phyloP scores from a whole-genome alignment of 164 flowering plant genomes.

The Saururus chinensis region DNA sequence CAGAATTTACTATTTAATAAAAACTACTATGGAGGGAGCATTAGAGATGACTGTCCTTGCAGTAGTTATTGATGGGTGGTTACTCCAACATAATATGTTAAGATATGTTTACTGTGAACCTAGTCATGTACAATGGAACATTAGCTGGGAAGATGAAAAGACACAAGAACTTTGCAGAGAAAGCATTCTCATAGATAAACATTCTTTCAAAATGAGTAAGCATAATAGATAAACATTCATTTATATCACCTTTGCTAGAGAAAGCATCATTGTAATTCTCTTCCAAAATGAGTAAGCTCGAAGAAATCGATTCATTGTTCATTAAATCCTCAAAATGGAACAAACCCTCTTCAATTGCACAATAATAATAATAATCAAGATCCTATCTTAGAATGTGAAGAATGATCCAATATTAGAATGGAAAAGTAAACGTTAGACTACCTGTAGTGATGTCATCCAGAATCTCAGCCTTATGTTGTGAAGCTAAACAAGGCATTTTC shows the following conservation, averaged over 20 bases:
- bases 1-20: too few species aligned
- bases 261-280: slow-evolving; percentile 71
- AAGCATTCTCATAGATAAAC: too few species aligned
- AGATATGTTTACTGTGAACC: too few species aligned
- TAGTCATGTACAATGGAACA: too few species aligned
- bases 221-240: slow-evolving; percentile 68
- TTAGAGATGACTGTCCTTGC: too few species aligned
- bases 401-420: not conserved
- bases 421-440: slow-evolving; percentile 7
- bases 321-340: slow-evolving; percentile 66
- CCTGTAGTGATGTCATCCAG: slow-evolving; percentile 57
- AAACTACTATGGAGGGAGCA: too few species aligned
- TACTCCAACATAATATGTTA: too few species aligned
- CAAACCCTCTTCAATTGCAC: slow-evolving; percentile 61
- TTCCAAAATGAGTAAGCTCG: slow-evolving; percentile 51
- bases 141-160: too few species aligned
- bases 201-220: too few species aligned
- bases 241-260: slow-evolving; percentile 59
- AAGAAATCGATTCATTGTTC: slow-evolving; percentile 54
- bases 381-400: not conserved
- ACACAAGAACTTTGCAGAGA: too few species aligned
- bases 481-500: slow-evolving; percentile 51
- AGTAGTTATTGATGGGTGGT: too few species aligned
- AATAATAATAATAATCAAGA: not conserved
- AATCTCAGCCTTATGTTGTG: slow-evolving; percentile 46